Conservation (phyloP, 1,284 basidiomycete species). For the Cystobasidiaceae sp. region DNA sequence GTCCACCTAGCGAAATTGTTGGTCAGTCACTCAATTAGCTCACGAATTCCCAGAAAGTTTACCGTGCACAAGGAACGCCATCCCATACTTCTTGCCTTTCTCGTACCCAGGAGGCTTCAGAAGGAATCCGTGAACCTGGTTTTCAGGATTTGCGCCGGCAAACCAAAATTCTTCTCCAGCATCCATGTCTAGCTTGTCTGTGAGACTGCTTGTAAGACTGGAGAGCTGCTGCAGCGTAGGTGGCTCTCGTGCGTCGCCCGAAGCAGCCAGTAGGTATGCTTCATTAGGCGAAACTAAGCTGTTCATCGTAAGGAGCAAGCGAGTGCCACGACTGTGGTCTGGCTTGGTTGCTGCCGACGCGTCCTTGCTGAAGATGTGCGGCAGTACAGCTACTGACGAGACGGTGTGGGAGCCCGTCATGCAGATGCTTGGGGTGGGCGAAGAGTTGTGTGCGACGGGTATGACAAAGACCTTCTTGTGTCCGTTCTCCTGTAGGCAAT, state of each 20-base stretch:
- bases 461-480: conserved; percentile 62
- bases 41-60: no score
- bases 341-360: background rate
- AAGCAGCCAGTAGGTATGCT: conserved; percentile 54
- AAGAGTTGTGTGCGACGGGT: conserved; percentile 58
- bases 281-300: conserved; percentile 70
- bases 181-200: conserved; percentile 55
- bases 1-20: no score
- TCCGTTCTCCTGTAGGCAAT: conserved; percentile 37
- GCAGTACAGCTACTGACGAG: conserved; percentile 58
- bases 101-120: conserved; percentile 68
- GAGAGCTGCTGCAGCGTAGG: conserved; percentile 22
- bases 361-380: conserved; percentile 34
- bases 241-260: conserved; percentile 38
- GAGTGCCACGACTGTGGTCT: no score
- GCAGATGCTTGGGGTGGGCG: conserved; percentile 55
- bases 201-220: conserved; percentile 50
- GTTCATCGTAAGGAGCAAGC: no score
- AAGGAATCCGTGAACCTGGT: conserved; percentile 74
- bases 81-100: conserved; percentile 63
- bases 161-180: conserved; percentile 77
- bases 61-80: conserved; percentile 68
- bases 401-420: conserved; percentile 58
- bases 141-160: conserved; percentile 60
- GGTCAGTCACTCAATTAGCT: no score